Percentiles rank a stretch among this genome's conserved stretches.
Evolutionary conservation across 2,329 filamentous ascomycete species (phyloP).

Genomic region (Colletotrichum sp.): DNA sequence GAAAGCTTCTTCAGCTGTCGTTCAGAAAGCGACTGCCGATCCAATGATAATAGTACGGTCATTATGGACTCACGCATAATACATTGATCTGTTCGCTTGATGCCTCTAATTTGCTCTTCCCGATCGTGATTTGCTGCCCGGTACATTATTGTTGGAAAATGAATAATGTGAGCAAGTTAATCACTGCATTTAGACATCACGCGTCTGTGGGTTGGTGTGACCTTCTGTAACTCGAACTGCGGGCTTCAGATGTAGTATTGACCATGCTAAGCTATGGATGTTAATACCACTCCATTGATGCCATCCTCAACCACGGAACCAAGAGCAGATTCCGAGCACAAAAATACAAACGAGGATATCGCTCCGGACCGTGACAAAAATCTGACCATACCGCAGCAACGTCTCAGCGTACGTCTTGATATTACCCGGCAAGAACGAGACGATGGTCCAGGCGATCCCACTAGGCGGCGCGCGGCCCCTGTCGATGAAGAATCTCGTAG

Average conservation of each 20-base stretch:
- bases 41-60: not conserved
- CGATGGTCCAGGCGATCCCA: constrained; percentile 68
- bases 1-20: not conserved
- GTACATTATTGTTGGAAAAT: not conserved
- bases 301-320: constrained; percentile 37
- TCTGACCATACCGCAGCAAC: constrained; percentile 69
- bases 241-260: not conserved
- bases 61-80: not conserved
- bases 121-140: not conserved
- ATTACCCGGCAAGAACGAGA: constrained; percentile 70
- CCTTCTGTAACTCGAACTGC: not conserved
- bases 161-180: not conserved
- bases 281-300: not conserved
- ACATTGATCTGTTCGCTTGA: not conserved
- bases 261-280: not conserved
- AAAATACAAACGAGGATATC: constrained; percentile 82
- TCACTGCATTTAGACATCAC: no score
- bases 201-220: not conserved
- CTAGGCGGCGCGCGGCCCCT: constrained; percentile 60
- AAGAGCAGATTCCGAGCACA: constrained; percentile 67
- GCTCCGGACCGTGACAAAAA: constrained; percentile 72
- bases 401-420: constrained; percentile 67
- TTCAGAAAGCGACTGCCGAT: not conserved
- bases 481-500: constrained; percentile 73
- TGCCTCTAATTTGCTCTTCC: not conserved